Base-by-base conservation (phyloP, 1,284 basidiomycete species). In the Trichosporon sp. region DNA sequence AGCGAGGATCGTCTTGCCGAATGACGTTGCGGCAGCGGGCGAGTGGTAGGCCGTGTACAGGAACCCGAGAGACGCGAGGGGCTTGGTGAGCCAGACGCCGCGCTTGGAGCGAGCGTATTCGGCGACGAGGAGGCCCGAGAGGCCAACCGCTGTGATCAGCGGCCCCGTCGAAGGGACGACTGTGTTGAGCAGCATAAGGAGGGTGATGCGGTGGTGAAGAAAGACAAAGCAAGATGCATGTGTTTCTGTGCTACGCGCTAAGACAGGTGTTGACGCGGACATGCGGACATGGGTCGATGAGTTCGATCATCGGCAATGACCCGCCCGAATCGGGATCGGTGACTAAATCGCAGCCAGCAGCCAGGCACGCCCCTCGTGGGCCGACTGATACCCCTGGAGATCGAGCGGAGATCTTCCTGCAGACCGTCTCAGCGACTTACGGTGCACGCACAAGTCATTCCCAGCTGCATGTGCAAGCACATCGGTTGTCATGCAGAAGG, bases 71-170 rank as follows among this genome's bases (percentile, higher is more conserved):
- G 62, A 62, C 10, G 67, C 65, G 37, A 64, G 49, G 19, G 67
- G 67, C 60, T 69, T 65, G 64, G 59, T 65, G 29, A 67, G 4
- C 63, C 63, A 67, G 32, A 58, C 44, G 61, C 58, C 58, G 9
- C 31, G 29, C 10, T n/a, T 11, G 16, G 8, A 19, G 23, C 31
- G 16, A 6, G 19, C 13, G 29, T 33, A 54, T 58, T 65, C 63
- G 11, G 64, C 31, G 46, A 46, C 25, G 9, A 68, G 58, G 27
- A 63, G 61, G 34, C 57, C 64, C 3, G 52, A 25, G 23, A 68
- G 61, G 31, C 62, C 63, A 10, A 59, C 61, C 4, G 62, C 37
- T 6, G 64, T 65, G 56, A 68, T 46, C 16, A 59, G 33, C n/a
- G 66, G 62, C 3, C 66, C 63, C 21, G 54, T 29, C 5, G 40